Base-by-base conservation (phyloP, 129 eudicot genomes). In the Tagetes patula region DNA sequence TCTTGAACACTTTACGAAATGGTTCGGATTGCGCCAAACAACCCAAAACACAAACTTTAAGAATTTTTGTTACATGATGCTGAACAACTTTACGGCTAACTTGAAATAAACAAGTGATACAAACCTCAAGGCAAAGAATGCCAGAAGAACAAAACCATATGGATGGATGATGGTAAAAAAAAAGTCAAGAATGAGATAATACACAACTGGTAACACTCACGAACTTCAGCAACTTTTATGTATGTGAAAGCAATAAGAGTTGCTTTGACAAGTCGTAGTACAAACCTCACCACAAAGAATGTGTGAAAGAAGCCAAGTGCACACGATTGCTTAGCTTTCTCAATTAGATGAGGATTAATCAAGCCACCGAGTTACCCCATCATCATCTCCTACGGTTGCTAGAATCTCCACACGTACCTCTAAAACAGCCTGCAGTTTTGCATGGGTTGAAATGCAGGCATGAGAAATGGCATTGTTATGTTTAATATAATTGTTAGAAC, bases 311-410 rank as follows among this genome's bases (percentile, higher is more conserved):
- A 59, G 33, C 42, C 41, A 34, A 49, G 54, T 65, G 45, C 39
- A 54, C 56, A 38, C 10, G 8, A 70, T 65, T 52, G 73, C 67
- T 71, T 77, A 55, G 75, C 75, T 70, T 71, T 63, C 67, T 45
- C 33, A 20, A 4, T 72, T 68, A 10, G 30, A 8, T 5, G 0
- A 49, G 63, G 61, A 52, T 79, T 85, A 90, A 69, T 90, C 96
- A 67, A 93, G 92, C 98, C 98, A 93, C 13, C 98, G 96, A 64
- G 96, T 82, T 60, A 93, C 76, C 52, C 98, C 87, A 27, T 87
- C 98, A 34, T 87, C 96, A 34, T 92, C 95, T 66, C 96, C 96
- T 38, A 90, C 89, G 1, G 91, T 79, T 50, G 98, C 98, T 62
- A 90, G 76, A 68, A 93, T 85, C 70, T 93, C 96, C 78, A 93